Evolutionary conservation across 768 basidiomycete genomes (phyloP).

Genomic region (Termitomyces sp.): DNA sequence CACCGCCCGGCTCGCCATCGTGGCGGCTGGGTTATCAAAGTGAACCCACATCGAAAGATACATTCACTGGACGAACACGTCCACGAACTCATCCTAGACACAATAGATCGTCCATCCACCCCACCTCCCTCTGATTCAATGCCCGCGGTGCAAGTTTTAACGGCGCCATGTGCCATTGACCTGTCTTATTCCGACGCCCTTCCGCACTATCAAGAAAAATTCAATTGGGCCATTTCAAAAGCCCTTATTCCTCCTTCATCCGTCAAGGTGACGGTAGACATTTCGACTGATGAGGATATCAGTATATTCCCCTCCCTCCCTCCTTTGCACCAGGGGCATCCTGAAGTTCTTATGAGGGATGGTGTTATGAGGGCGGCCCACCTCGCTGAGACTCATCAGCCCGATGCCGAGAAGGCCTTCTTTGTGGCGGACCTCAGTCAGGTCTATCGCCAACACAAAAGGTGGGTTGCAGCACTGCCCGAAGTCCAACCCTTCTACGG

Average conservation of each 20-base stretch:
- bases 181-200: conserved; percentile 21
- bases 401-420: conserved; percentile 89
- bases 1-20: conserved; percentile 53
- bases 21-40: conserved; percentile 44
- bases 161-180: conserved; percentile 28
- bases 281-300: conserved; percentile 25
- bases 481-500: conserved; percentile 94
- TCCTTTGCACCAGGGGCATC: conserved; percentile 61
- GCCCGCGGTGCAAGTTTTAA: conserved; percentile 54
- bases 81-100: conserved; percentile 18
- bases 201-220: conserved; percentile 19
- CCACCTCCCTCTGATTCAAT: conserved; percentile 32
- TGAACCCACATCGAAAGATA: background rate
- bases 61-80: conserved; percentile 8
- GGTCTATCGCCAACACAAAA: conserved; percentile 78
- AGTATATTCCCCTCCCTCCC: conserved; percentile 59
- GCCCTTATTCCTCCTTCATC: conserved; percentile 35
- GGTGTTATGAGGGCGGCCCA: conserved; percentile 67
- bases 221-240: conserved; percentile 55
- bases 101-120: conserved; percentile 20
- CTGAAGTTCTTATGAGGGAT: conserved; percentile 68
- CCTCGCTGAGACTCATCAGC: conserved; percentile 45
- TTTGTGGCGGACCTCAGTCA: conserved; percentile 92
- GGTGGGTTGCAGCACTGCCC: conserved; percentile 76
- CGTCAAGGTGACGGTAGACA: conserved; percentile 36